Evolutionary conservation across 495 filamentous ascomycete species (phyloP), one percentile per base, ranked within the genome.

Genomic region (Astrocystis sublimbata): DNA sequence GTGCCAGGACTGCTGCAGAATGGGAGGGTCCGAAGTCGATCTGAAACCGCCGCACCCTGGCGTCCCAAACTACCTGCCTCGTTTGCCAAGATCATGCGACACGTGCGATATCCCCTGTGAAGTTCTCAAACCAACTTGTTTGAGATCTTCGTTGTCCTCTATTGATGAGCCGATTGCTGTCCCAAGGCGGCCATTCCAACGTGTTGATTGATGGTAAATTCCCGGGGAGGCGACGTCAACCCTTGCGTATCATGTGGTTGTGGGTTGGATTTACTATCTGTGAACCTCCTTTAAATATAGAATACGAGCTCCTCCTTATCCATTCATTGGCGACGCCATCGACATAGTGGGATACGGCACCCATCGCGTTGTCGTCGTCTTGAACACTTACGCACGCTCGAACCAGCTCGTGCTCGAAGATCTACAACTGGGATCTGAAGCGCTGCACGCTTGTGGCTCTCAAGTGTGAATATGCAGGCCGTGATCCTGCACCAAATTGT

Each of bases 41-140:
- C 54, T 57, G 54, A 57, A 57, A 57, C 54, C n/a, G 28, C 40
- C 3, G 15, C 36, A 42, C 36, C 52, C 52, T 4, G 38, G 35
- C 36, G 23, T 8, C 54, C 53, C 54, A 36, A 38, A 45, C 28
- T n/a, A n/a, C n/a, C n/a, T n/a, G n/a, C n/a, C n/a, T 13, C 7
- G 42, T 21, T 47, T 28, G 56, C 56, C 56, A 58, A 58, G 56
- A 58, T 58, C 56, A 49, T 58, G 42, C 56, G 42, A 58, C 41
- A 58, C 56, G 56, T 58, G 42, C 55, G 28, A 49, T 2, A 47
- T 58, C 56, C 42, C 31, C 42, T 49, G 12, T 7, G 42, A 21
- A 49, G 30, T 24, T 58, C 42, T 49, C 56, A 58, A 58, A 58
- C 56, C 42, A 19, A 49, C 41, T 58, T 49, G 42, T 49, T 58